These are phyloP conservation scores for Solanum arcanum DNA, from an alignment of 257 asterid species.

Conservation along the genomic window DNA sequence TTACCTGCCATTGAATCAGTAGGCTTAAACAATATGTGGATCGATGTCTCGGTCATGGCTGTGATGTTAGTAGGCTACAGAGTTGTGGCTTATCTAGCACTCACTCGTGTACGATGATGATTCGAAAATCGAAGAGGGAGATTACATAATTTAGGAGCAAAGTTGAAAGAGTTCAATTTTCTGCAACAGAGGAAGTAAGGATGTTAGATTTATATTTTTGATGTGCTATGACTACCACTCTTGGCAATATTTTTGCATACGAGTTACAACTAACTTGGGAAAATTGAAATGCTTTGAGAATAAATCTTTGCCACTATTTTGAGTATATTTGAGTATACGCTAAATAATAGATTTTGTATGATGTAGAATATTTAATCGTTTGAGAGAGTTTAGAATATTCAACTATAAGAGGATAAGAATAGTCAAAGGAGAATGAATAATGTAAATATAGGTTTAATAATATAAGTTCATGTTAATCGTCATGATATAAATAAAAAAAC, in stretches of 20 bases:
- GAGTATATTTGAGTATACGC: background rate
- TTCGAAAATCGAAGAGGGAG: background rate
- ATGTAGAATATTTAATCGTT: too few relatives aligned
- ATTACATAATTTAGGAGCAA: background rate
- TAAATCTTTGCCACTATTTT: background rate
- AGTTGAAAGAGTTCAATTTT: constrained; percentile 20
- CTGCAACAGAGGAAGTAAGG: constrained; percentile 20
- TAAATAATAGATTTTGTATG: background rate
- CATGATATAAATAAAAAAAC: too few relatives aligned
- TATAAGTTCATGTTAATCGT: background rate
- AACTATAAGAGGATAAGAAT: background rate
- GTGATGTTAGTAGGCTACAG: constrained; percentile 79
- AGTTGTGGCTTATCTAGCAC: constrained; percentile 69
- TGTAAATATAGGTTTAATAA: background rate
- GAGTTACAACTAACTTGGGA: constrained; percentile 2
- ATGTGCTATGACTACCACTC: background rate
- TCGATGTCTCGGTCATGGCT: constrained; percentile 51
- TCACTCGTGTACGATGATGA: constrained; percentile 49
- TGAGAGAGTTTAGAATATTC: too few relatives aligned
- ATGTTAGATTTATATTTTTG: constrained; percentile 22
- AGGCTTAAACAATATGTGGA: constrained; percentile 64
- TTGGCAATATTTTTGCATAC: background rate
- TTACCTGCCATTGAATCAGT: constrained; percentile 71
- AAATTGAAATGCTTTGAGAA: background rate
- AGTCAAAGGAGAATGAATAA: background rate